Evolutionary conservation across 805 yeast genomes (phyloP).

Genomic region (Hanseniaspora jakobsenii): DNA sequence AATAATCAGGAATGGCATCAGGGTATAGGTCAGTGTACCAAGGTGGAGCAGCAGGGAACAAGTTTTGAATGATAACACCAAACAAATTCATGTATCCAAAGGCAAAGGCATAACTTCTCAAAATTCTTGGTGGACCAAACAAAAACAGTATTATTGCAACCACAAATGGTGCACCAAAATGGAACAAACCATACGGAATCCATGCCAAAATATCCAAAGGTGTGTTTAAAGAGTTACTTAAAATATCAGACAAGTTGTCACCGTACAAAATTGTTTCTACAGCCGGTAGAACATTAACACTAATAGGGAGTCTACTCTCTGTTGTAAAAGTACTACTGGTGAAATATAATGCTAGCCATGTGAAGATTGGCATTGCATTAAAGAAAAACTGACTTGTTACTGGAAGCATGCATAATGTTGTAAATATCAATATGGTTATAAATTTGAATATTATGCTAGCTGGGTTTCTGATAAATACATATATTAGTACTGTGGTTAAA

Average conservation of each 20-base stretch:
- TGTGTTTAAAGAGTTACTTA: slow-evolving; percentile 59
- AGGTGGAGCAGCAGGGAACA: slow-evolving; percentile 93
- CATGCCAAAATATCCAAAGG: slow-evolving; percentile 76
- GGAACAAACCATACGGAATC: slow-evolving; percentile 88
- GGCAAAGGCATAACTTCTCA: slow-evolving; percentile 78
- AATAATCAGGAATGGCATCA: slow-evolving; percentile 76
- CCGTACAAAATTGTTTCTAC: slow-evolving; percentile 87
- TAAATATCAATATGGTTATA: slow-evolving; percentile 30
- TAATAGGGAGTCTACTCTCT: slow-evolving; percentile 71
- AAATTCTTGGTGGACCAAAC: slow-evolving; percentile 82
- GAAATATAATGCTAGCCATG: slow-evolving; percentile 79
- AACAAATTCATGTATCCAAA: slow-evolving; percentile 87
- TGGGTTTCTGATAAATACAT: slow-evolving; percentile 50
- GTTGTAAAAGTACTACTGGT: slow-evolving; percentile 64
- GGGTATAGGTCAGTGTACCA: slow-evolving; percentile 87
- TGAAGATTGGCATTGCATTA: slow-evolving; percentile 66
- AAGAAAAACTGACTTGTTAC: slow-evolving; percentile 72
- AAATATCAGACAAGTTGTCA: slow-evolving; percentile 70
- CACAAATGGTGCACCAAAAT: slow-evolving; percentile 81
- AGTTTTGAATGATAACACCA: slow-evolving; percentile 72
- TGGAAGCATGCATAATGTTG: slow-evolving; percentile 50
- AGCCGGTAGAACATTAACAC: slow-evolving; percentile 79
- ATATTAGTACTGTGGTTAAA: slow-evolving; percentile 39
- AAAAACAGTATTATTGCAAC: slow-evolving; percentile 66
- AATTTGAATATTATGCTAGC: slow-evolving; percentile 34